Evolutionary conservation across 2,329 filamentous ascomycete species (phyloP).

Genomic region (Nothophaeocryptopus gaeumannii): DNA sequence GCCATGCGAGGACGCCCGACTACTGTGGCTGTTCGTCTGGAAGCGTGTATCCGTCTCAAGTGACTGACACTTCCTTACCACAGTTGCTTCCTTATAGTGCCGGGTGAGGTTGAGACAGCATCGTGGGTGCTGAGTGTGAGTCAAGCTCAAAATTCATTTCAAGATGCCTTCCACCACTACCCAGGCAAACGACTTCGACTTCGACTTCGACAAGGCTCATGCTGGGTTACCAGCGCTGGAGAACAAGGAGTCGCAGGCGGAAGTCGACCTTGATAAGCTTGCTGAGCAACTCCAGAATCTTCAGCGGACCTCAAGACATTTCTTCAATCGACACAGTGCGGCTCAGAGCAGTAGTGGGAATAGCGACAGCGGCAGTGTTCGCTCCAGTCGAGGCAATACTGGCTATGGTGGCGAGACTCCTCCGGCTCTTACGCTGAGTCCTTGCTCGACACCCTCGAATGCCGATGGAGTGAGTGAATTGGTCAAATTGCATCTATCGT

Average conservation of each 20-base stretch:
- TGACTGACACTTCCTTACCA: background rate
- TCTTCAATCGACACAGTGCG: conserved; percentile 8
- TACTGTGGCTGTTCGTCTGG: conserved; percentile 2
- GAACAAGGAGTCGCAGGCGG: conserved; percentile 7
- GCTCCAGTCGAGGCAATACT: conserved; percentile 7
- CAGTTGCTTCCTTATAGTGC: background rate
- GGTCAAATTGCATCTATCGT: background rate
- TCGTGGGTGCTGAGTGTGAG: background rate
- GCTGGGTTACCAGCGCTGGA: too few relatives aligned
- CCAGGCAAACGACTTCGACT: conserved; percentile 7
- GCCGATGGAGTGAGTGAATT: background rate
- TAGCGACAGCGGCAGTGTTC: conserved; percentile 13
- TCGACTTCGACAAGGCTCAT: conserved; percentile 2
- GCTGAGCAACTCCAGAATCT: conserved; percentile 16
- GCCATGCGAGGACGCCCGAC: conserved; percentile 4
- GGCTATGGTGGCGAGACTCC: conserved; percentile 8
- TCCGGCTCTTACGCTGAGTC: conserved; percentile 10
- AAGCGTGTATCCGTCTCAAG: conserved; percentile 4
- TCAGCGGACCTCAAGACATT: conserved; percentile 11
- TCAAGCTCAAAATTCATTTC: background rate
- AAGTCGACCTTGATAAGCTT: conserved; percentile 11
- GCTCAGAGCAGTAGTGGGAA: conserved; percentile 11
- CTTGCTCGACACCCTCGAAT: conserved; percentile 13
- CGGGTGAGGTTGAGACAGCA: background rate
- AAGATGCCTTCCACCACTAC: conserved; percentile 9